Evolutionary conservation across 1,284 basidiomycete species (phyloP).

Genomic region (Tylopilus orsonianus): DNA sequence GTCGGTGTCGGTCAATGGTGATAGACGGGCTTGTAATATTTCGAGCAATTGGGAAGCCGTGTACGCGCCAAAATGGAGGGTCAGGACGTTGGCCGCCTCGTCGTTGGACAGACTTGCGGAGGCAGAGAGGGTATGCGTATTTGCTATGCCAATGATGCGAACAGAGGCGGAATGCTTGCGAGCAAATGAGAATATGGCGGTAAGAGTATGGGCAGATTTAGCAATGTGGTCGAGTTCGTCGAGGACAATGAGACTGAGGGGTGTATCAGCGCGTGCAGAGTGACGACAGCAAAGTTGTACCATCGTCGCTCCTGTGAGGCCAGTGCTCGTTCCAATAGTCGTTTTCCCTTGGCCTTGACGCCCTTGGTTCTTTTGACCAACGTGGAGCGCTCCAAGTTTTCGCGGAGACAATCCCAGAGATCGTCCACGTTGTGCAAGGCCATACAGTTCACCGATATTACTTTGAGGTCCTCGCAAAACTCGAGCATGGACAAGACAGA

Average conservation of each 20-base stretch:
- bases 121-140: slow-evolving; percentile 76
- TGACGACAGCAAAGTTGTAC: slow-evolving; percentile 37
- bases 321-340: slow-evolving; percentile 44
- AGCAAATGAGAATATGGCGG: slow-evolving; percentile 63
- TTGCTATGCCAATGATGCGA: slow-evolving; percentile 74
- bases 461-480: slow-evolving; percentile 38
- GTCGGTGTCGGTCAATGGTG: slow-evolving; percentile 40
- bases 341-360: slow-evolving; percentile 39
- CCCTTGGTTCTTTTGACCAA: slow-evolving; percentile 40
- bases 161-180: slow-evolving; percentile 47
- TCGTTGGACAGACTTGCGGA: slow-evolving; percentile 20
- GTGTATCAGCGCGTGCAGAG: not conserved
- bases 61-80: slow-evolving; percentile 77
- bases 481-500: slow-evolving; percentile 49
- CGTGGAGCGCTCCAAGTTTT: slow-evolving; percentile 47
- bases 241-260: slow-evolving; percentile 63
- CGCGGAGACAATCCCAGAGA: slow-evolving; percentile 68
- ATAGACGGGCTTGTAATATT: slow-evolving; percentile 63
- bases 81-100: slow-evolving; percentile 45
- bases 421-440: slow-evolving; percentile 60
- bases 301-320: slow-evolving; percentile 48
- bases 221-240: slow-evolving; percentile 80
- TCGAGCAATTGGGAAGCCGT: slow-evolving; percentile 62
- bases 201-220: slow-evolving; percentile 53
- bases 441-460: slow-evolving; percentile 76